Evolutionary conservation across 352 stramenopile genomes (phyloP).

Genomic region (Phytophthora constricta): DNA sequence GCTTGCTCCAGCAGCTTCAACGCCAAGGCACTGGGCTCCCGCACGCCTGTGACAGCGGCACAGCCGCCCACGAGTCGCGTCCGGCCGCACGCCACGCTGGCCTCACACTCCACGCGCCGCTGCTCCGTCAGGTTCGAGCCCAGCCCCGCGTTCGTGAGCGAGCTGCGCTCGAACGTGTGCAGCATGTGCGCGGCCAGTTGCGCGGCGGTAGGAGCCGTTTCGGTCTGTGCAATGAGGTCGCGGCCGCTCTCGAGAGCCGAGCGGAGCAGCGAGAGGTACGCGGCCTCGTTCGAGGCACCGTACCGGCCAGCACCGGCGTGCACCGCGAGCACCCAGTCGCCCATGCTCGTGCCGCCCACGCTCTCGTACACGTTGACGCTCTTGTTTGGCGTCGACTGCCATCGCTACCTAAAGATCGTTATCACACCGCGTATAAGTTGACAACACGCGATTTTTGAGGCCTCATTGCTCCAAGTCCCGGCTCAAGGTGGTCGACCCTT

Average conservation of each 20-base stretch:
- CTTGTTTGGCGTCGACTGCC: background rate
- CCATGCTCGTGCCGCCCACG: constrained; percentile 5
- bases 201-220: constrained; percentile 24
- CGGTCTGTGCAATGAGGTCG: constrained; percentile 5
- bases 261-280: constrained; percentile 53
- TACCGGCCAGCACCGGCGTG: constrained; percentile 68
- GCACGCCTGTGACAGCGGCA: constrained; percentile 53
- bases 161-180: constrained; percentile 52
- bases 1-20: constrained; percentile 46
- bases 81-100: constrained; percentile 55
- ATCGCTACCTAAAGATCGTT: constrained; percentile 9
- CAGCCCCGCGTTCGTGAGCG: constrained; percentile 62
- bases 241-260: constrained; percentile 35
- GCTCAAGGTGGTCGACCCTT: background rate
- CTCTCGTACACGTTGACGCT: constrained; percentile 14
- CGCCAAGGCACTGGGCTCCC: constrained; percentile 54
- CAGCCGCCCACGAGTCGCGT: constrained; percentile 48
- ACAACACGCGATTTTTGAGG: too few relatives aligned
- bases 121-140: constrained; percentile 62
- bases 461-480: too few relatives aligned
- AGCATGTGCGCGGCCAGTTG: constrained; percentile 46
- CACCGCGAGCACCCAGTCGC: constrained; percentile 65
- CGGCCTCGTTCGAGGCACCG: constrained; percentile 35
- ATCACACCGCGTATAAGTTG: constrained; percentile 14
- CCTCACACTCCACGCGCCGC: constrained; percentile 62